Percentiles rank a stretch among this genome's conserved stretches.
Conservation (phyloP, 805 yeast genomes). For the Maudiozyma barnettii region DNA sequence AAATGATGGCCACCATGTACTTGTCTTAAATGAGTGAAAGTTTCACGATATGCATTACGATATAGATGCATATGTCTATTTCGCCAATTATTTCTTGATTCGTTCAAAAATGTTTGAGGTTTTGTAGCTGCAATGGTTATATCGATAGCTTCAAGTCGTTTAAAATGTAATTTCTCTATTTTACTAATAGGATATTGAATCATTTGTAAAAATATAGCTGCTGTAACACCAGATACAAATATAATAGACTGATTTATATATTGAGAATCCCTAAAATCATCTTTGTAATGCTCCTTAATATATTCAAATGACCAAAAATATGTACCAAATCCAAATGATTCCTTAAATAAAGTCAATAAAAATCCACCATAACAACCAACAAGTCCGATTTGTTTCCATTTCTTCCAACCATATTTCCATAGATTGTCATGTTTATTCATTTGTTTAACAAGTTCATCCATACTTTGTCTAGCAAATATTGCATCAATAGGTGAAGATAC, state of each 20-base stretch:
- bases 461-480: conserved; percentile 68
- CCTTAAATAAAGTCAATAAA: conserved; percentile 68
- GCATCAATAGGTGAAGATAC: conserved; percentile 95
- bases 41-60: conserved; percentile 53
- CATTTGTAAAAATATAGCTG: conserved; percentile 65
- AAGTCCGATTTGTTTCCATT: conserved; percentile 63
- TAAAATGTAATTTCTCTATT: conserved; percentile 68
- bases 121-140: background rate
- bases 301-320: conserved; percentile 76
- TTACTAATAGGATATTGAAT: conserved; percentile 79
- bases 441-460: conserved; percentile 62
- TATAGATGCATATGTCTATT: background rate
- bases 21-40: conserved; percentile 50
- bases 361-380: conserved; percentile 87
- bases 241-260: conserved; percentile 30
- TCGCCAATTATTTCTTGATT: background rate
- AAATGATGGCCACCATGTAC: conserved; percentile 43
- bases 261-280: conserved; percentile 30
- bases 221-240: conserved; percentile 77
- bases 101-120: too few relatives aligned
- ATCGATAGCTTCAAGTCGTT: conserved; percentile 57
- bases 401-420: conserved; percentile 67
- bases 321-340: conserved; percentile 71
- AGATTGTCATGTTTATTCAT: conserved; percentile 47
- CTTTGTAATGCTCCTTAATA: conserved; percentile 61